These are phyloP conservation scores for Solanum neorickii DNA, from an alignment of 257 asterid genomes.

Conservation along the genomic window DNA sequence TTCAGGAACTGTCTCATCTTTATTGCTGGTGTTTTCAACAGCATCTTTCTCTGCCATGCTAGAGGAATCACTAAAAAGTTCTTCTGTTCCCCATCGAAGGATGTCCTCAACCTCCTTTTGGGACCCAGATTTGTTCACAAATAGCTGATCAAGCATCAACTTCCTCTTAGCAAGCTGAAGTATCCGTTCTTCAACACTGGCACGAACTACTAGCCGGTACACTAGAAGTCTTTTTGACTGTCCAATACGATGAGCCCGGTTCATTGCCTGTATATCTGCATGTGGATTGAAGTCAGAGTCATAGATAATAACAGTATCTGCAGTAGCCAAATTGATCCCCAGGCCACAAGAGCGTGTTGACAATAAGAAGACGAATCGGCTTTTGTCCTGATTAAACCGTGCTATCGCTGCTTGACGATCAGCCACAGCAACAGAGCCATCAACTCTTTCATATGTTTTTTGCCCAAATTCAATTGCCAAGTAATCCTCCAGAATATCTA, in stretches of 20 bases:
- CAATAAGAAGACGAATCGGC: conserved; percentile 82
- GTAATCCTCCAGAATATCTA: conserved; percentile 94
- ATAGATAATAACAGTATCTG: conserved; percentile 91
- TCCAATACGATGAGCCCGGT: conserved; percentile 95
- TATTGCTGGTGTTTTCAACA: conserved; percentile 35
- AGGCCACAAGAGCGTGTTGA: conserved; percentile 99
- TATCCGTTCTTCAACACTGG: conserved; percentile 98
- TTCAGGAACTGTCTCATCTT: conserved; percentile 42
- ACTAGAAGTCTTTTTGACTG: conserved; percentile 91
- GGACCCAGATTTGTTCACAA: conserved; percentile 88
- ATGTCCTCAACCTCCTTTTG: conserved; percentile 96
- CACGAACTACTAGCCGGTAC: conserved; percentile 95
- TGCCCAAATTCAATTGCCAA: conserved; percentile 82
- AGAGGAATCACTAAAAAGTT: conserved; percentile 75
- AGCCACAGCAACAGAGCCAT: conserved; percentile 87
- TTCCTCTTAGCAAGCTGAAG: conserved; percentile 97
- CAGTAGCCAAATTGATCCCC: conserved; percentile 98
- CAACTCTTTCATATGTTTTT: conserved; percentile 91
- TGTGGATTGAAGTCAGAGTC: conserved; percentile 99
- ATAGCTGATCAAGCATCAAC: conserved; percentile 95
- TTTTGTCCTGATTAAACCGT: conserved; percentile 91
- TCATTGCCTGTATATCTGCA: conserved; percentile 99
- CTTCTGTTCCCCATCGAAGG: conserved; percentile 95
- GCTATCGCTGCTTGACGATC: conserved; percentile 90
- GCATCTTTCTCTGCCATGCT: conserved; percentile 35